phyloP scores from a whole-genome alignment of 441 rosid species.

The Arabidopsis lyrata region DNA sequence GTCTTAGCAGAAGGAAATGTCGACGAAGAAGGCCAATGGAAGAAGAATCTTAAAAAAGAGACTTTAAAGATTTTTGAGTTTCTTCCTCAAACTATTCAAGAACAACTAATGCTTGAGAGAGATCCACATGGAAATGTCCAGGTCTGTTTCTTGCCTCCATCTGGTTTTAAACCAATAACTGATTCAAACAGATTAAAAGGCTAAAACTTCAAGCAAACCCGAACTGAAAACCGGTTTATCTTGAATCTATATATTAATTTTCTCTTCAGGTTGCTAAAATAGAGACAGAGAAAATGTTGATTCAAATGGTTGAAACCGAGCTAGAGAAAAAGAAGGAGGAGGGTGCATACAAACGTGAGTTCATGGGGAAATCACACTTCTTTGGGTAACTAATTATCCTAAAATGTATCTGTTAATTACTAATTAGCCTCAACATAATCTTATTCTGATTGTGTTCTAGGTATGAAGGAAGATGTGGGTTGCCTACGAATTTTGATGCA shows the following conservation, averaged over 20 bases:
- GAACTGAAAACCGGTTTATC: background rate
- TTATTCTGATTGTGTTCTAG: constrained; percentile 44
- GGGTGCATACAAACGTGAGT: constrained; percentile 63
- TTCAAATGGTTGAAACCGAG: constrained; percentile 92
- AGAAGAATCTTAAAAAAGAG: constrained; percentile 66
- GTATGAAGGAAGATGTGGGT: constrained; percentile 91
- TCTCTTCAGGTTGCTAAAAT: constrained; percentile 74
- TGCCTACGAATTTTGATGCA: constrained; percentile 90
- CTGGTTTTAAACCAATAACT: background rate
- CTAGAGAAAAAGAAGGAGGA: constrained; percentile 74
- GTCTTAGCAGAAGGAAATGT: constrained; percentile 76
- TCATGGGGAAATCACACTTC: constrained; percentile 88
- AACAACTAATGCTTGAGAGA: constrained; percentile 90
- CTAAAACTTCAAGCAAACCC: background rate
- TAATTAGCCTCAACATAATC: constrained; percentile 17
- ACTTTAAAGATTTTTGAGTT: constrained; percentile 76
- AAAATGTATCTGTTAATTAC: background rate
- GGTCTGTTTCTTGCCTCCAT: constrained; percentile 48
- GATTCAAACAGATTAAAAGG: background rate
- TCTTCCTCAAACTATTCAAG: constrained; percentile 78
- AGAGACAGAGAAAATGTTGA: constrained; percentile 92
- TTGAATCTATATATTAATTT: constrained; percentile 12
- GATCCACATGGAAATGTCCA: constrained; percentile 98
- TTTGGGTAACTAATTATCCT: constrained; percentile 62
- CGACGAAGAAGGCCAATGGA: constrained; percentile 80